Conservation (phyloP, 78 protist species). For the Andalucia godoyi region DNA sequence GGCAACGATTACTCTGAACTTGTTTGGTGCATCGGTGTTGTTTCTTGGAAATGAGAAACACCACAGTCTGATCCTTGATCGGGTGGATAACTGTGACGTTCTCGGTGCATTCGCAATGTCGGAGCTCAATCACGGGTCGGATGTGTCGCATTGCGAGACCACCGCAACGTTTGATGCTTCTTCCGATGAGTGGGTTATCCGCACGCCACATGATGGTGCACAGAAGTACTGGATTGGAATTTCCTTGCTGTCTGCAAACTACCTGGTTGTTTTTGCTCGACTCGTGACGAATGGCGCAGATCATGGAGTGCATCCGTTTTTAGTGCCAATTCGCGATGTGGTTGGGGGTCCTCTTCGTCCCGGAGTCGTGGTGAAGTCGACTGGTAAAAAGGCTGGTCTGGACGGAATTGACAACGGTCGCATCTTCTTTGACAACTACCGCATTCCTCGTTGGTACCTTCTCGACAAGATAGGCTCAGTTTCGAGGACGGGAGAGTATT, state of each 20-base stretch:
- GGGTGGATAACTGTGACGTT: no score
- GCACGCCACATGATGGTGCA: not conserved
- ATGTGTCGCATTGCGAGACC: not conserved
- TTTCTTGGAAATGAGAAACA: no score
- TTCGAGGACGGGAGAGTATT: not conserved
- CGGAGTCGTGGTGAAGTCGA: not conserved
- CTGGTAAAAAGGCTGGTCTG: not conserved
- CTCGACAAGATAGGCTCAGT: conserved; percentile 1
- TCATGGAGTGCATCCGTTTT: not conserved
- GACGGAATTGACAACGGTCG: conserved; percentile 26
- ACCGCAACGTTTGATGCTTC: not conserved
- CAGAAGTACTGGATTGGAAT: conserved; percentile 10
- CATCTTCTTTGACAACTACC: not conserved
- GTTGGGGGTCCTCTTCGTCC: not conserved
- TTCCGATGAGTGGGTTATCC: not conserved
- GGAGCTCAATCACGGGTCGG: not conserved
- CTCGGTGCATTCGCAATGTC: conserved; percentile 6
- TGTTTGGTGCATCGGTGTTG: no score
- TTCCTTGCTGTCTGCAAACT: not conserved
- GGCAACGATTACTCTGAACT: no score
- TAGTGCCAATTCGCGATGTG: not conserved
- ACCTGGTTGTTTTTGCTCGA: not conserved
- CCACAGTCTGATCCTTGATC: no score
- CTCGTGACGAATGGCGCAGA: not conserved
- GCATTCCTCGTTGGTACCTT: conserved; percentile 19